A percentile compares a stretch with the other conserved stretches of the same genome.
These are phyloP conservation scores for Phoma sp. DNA, from an alignment of 2,329 filamentous ascomycete species.

Conservation along the genomic window DNA sequence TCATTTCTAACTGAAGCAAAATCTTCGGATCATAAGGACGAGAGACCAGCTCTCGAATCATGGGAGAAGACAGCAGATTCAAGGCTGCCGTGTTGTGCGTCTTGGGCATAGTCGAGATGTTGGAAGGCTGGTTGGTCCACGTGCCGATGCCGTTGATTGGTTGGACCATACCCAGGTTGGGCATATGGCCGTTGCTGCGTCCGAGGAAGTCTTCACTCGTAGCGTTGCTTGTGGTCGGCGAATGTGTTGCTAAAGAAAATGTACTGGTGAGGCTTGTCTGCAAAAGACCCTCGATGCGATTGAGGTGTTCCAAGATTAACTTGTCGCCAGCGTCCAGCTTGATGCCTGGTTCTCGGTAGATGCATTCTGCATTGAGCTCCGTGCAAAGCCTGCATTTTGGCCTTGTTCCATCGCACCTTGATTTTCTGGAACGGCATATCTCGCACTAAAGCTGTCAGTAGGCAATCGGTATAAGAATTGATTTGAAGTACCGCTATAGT, in stretches of 20 bases:
- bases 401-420: constrained; percentile 77
- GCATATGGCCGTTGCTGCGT: constrained; percentile 46
- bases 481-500: constrained; percentile 48
- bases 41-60: constrained; percentile 78
- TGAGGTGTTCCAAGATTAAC: constrained; percentile 78
- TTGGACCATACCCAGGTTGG: constrained; percentile 47
- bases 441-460: constrained; percentile 67
- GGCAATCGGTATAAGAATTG: not conserved
- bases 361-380: constrained; percentile 80
- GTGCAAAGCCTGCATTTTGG: constrained; percentile 86
- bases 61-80: constrained; percentile 79
- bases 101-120: constrained; percentile 87
- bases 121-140: constrained; percentile 67
- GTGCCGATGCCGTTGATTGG: constrained; percentile 68
- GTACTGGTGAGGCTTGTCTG: constrained; percentile 69
- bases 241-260: constrained; percentile 63
- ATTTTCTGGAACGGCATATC: constrained; percentile 80
- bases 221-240: constrained; percentile 53
- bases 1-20: constrained; percentile 81
- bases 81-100: constrained; percentile 80
- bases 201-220: constrained; percentile 52
- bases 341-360: constrained; percentile 84
- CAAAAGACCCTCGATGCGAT: constrained; percentile 78
- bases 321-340: constrained; percentile 88
- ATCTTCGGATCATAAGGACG: constrained; percentile 80